Base-by-base conservation (phyloP, 1,284 basidiomycete genomes). In the Ceratobasidium sp. region DNA sequence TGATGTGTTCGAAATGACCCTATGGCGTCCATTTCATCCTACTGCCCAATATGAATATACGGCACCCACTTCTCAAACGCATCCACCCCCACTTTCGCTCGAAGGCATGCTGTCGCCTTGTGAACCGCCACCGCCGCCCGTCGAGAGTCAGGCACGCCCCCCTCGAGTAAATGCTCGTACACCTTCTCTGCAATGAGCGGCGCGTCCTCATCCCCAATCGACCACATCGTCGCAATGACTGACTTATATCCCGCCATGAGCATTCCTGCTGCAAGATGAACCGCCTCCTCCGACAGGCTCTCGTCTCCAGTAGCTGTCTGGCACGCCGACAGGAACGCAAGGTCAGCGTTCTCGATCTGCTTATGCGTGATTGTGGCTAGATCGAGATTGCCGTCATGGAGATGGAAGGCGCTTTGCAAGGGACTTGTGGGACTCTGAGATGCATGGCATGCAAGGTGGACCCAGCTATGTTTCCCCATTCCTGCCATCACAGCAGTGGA, bases 151-250 rank as follows among this genome's bases (percentile, higher is more conserved):
- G 11, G 5, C 28, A 21, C 7, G 9, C 26, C 52, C 52, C 28
- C 28, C 16, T 30, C 8, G 2, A 21, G 30, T 23, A 6, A 64
- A 13, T n/a, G 49, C 21, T 5, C 35, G 28, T 71, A 71, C 13
- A 71, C 49, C 32, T 50, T 9, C 3, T 44, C 38, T 6, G 67
- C 67, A 2, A 71, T 43, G 8, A 35, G n/a, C 7, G 52, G 67
- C 41, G 30, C 67, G n/a, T 71, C 47, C 35, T 11, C 35, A 11
- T 38, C 35, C 4, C 35, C 11, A 11, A 38, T 38, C 4, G 35
- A 38, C 35, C 55, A 71, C 67, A 71, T 71, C 28, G 67, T 71
- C 21, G 55, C 67, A 11, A 71, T 57, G 3, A 58, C 67, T n/a
- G 14, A 61, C 41, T 21, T 4, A 47, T 55, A 71, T 16, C 67